Percentiles rank a stretch among this genome's conserved stretches.
Evolutionary conservation across 805 yeast genomes (phyloP).

Genomic region (Lachancea sp.): DNA sequence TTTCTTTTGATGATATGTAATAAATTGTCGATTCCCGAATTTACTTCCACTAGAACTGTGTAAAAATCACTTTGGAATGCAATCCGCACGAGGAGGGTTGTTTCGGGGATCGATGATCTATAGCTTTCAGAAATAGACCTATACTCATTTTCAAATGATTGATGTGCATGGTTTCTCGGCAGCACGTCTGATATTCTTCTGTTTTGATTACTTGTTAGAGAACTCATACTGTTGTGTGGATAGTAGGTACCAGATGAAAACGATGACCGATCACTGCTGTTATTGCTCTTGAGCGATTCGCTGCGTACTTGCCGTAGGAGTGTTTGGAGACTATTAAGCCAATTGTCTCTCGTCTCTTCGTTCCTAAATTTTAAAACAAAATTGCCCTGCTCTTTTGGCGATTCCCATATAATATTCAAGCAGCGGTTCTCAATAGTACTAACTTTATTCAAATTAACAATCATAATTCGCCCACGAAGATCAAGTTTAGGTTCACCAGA

Average conservation of each 20-base stretch:
- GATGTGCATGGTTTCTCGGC: conserved; percentile 21
- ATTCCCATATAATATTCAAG: conserved; percentile 71
- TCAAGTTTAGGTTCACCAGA: conserved; percentile 40
- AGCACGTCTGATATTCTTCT: conserved; percentile 28
- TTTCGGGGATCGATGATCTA: conserved; percentile 34
- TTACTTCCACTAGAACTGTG: conserved; percentile 55
- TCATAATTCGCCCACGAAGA: conserved; percentile 75
- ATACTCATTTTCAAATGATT: conserved; percentile 30
- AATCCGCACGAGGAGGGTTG: conserved; percentile 36
- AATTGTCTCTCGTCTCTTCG: conserved; percentile 76
- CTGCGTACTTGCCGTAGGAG: conserved; percentile 29
- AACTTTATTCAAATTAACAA: conserved; percentile 55
- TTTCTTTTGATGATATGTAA: conserved; percentile 53
- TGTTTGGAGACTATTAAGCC: conserved; percentile 62
- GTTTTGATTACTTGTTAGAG: conserved; percentile 19
- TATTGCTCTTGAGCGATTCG: conserved; percentile 28
- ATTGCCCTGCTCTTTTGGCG: conserved; percentile 78
- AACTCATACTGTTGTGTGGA: conserved; percentile 27
- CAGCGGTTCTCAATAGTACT: conserved; percentile 45
- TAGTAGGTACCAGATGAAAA: conserved; percentile 19
- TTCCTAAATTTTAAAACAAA: conserved; percentile 75
- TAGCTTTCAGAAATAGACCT: conserved; percentile 38
- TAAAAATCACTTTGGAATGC: conserved; percentile 47
- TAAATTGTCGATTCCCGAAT: conserved; percentile 46
- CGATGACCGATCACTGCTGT: conserved; percentile 24